Evolutionary conservation across 2,329 filamentous ascomycete species (phyloP), one percentile per base, ranked within the genome.

Genomic region (Hawksworthiomyces lignivorus): DNA sequence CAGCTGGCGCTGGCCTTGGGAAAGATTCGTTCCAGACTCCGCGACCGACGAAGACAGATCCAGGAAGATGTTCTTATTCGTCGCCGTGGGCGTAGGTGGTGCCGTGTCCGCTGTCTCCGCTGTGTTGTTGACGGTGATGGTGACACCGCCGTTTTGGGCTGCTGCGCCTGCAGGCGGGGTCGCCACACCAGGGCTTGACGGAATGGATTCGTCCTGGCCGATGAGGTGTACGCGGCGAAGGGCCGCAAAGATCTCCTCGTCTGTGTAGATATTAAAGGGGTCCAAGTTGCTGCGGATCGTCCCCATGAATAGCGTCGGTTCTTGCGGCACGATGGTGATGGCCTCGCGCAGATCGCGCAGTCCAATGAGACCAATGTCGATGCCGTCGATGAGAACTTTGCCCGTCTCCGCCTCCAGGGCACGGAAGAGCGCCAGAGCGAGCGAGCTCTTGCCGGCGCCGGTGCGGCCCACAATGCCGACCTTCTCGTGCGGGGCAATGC

Each of bases 281-380:
- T 98, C 92, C 18, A 98, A 73, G 58, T 98, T 98, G 59, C 72
- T 88, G 48, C 90, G 79, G 48, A 97, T 84, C 1, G 89, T 96
- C 50, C 90, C 90, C 12, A 82, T 89, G 64, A 97, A 97, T 1
- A 97, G 72, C 0, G 90, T 97, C 41, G 87, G 92, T 58, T 98
- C 92, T 67, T 98, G 92, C 21, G 92, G 92, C 44, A 98, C 92
- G 62, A 98, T 97, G 1, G 94, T 96, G 54, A 98, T 94, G 35
- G 86, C 83, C 64, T 94, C 84, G 42, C 92, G 84, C 54, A 98
- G 70, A 62, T 97, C 90, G 49, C 87, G 84, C n/a, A 98, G 75
- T 7, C 92, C 92, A 49, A 98, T 96, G 48, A 73, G 69, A 38
- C 87, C 82, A 56, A 97, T 87, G 55, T 97, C 87, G n/a, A 98